Base-by-base conservation (phyloP, 768 basidiomycete species). In the Scleroderma bovista region DNA sequence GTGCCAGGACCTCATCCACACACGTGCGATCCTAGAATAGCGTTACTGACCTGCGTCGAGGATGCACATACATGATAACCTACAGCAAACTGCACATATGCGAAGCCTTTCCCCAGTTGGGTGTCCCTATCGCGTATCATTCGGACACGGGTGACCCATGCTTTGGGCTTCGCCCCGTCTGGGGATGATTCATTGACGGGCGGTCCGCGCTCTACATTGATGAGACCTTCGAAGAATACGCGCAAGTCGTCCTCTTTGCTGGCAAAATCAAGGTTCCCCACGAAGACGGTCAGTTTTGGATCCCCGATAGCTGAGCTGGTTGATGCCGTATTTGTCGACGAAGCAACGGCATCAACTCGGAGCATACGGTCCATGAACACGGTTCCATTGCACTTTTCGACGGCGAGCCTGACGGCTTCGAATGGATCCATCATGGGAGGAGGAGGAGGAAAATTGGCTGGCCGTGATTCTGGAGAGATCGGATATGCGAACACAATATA, bases 31-130 rank as follows among this genome's bases (percentile, higher is more conserved):
- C 92, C 94, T 98, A 56, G 8, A 32, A 3, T 40, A 16, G 16
- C 8, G 20, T 31, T 57, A 50, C 54, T 33, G 34, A 19, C 15
- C 44, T 15, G 33, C 15, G 6, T 3, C 16, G 16, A 45, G 41
- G 23, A 42, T 2, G 16, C 37, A 22, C 43, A 50, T 24, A 17
- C 31, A 29, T 13, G 2, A 23, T 1, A 20, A 52, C 53, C 40
- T 42, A 95, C 95, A 49, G 73, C 65, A 54, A 97, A 90, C 58
- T 92, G 84, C 17, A 98, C 83, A 60, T 97, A 96, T 10, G 88
- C 92, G 64, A 97, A 94, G 5, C 94, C 94, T 69, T 95, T 96
- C 12, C 94, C 95, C 13, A 97, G 78, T 57, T 93, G 92, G 1
- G 92, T 96, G 51, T 88, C 91, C 57, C 81, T 83, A 65, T 98